Percentiles rank a stretch among this genome's conserved stretches.
Conservation (phyloP, 2,329 filamentous ascomycete species). For the Fusarium acutatum region DNA sequence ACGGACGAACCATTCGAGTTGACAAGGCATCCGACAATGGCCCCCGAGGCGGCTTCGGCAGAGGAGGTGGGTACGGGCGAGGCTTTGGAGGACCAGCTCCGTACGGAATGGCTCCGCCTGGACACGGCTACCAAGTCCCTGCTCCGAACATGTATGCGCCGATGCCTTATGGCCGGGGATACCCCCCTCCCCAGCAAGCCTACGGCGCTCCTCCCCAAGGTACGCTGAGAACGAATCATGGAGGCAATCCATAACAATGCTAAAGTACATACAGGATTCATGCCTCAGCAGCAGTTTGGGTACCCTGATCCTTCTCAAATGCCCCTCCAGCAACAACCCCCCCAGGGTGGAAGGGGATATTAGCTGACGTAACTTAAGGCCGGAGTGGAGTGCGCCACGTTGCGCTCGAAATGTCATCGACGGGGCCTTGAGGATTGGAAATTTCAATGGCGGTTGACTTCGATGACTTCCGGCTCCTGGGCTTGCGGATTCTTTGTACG, state of each 20-base stretch:
- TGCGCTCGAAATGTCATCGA: background rate
- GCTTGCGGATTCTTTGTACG: conserved; percentile 41
- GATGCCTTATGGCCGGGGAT: conserved; percentile 51
- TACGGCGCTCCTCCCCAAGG: conserved; percentile 54
- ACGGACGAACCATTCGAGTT: conserved; percentile 73
- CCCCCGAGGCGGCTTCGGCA: conserved; percentile 58
- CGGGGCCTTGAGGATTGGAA: conserved; percentile 8
- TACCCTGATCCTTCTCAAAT: conserved; percentile 57
- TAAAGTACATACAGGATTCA: conserved; percentile 46
- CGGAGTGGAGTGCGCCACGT: background rate
- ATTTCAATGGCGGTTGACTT: conserved; percentile 29
- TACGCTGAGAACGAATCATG: conserved; percentile 35
- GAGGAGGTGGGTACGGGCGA: conserved; percentile 48
- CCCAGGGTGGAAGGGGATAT: conserved; percentile 55
- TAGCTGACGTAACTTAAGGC: conserved; percentile 37
- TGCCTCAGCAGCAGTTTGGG: conserved; percentile 51
- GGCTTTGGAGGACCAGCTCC: conserved; percentile 54
- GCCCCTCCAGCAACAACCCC: conserved; percentile 48
- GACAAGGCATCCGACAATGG: conserved; percentile 91
- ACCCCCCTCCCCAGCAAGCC: conserved; percentile 46
- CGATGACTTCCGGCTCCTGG: conserved; percentile 37
- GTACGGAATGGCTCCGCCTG: conserved; percentile 50
- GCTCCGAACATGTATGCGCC: conserved; percentile 51
- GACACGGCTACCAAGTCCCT: conserved; percentile 47
- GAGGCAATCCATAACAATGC: background rate